Base-by-base conservation (phyloP, 805 yeast genomes). In the Saccharomycopsis selenospora region DNA sequence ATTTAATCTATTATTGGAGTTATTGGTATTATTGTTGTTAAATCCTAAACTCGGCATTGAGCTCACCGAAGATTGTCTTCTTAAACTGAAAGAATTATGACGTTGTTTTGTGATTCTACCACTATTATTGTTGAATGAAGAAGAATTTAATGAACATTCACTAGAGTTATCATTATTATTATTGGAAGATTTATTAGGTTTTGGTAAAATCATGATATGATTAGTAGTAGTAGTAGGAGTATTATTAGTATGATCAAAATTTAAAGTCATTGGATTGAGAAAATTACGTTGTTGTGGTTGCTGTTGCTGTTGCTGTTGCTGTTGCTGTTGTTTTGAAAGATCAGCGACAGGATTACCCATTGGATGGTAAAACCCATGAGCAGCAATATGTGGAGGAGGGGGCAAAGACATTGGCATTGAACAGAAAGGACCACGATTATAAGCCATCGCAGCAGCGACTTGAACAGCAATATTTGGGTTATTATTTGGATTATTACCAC, bases 171-270 rank as follows among this genome's bases (percentile, higher is more conserved):
- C 50, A 41, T 24, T 41, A 18, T 28, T 47, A 17, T 41, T 47
- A 41, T 24, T 41, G 43, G 40, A 40, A 23, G 25, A 26, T 22
- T 42, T 42, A 33, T 42, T 46, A 4, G 55, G 55, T 30, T 51
- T 51, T 6, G 55, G 55, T 13, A 51, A 43, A 30, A 51, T 51
- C 11, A 42, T 40, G 20, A 51, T 46, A 44, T 51, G 55, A 38
- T 51, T 48, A n/a, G 38, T 33, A 4, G 44, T 17, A 14, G n/a
- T n/a, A 18, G 44, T 4, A 23, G 26, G 13, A 23, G 14, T 10
- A 22, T 26, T 13, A 3, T n/a, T n/a, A 27, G 23, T 23, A 6
- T 28, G 25, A 22, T 44, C 38, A 7, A 14, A 17, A 14, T 41
- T n/a, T 24, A 14, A 22, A 23, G 42, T 23, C 47, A 11, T 17